Evolutionary conservation across 1,139 yeast genomes (phyloP).

Genomic region (Pichia cactophila): DNA sequence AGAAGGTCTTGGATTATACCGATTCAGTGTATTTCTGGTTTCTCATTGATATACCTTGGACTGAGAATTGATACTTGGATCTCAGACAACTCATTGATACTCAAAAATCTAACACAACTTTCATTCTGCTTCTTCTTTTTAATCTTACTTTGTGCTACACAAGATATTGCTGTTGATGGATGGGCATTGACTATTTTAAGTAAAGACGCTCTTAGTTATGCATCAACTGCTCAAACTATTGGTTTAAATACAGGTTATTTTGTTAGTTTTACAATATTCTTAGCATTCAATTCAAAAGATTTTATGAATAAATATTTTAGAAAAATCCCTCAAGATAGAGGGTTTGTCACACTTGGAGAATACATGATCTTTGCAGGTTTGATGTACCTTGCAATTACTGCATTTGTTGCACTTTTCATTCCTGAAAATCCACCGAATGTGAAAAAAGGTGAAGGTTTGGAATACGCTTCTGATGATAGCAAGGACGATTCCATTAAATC

Average conservation of each 20-base stretch:
- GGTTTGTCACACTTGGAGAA: constrained; percentile 64
- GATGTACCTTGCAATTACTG: constrained; percentile 61
- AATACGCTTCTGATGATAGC: constrained; percentile 5
- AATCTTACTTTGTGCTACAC: constrained; percentile 91
- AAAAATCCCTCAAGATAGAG: constrained; percentile 48
- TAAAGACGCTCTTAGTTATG: constrained; percentile 76
- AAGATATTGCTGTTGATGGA: constrained; percentile 97
- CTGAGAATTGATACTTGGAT: constrained; percentile 48
- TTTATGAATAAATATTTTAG: constrained; percentile 84
- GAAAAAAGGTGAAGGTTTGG: constrained; percentile 15
- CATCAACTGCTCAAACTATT: constrained; percentile 94
- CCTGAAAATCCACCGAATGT: constrained; percentile 52
- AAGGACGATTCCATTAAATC: constrained; percentile 10
- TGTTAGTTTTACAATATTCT: constrained; percentile 78
- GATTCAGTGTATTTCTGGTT: constrained; percentile 69
- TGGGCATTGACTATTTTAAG: constrained; percentile 92
- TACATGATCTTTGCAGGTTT: constrained; percentile 77
- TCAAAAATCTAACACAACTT: constrained; percentile 44
- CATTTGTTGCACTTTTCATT: constrained; percentile 46
- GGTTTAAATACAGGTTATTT: constrained; percentile 94
- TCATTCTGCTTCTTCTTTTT: constrained; percentile 58
- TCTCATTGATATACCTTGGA: constrained; percentile 61
- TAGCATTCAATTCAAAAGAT: constrained; percentile 86
- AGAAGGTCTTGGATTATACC: constrained; percentile 95
- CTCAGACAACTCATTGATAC: constrained; percentile 36